Evolutionary conservation across 805 yeast species (phyloP), one percentile per base, ranked within the genome.

Genomic region (Candida nitratophila): DNA sequence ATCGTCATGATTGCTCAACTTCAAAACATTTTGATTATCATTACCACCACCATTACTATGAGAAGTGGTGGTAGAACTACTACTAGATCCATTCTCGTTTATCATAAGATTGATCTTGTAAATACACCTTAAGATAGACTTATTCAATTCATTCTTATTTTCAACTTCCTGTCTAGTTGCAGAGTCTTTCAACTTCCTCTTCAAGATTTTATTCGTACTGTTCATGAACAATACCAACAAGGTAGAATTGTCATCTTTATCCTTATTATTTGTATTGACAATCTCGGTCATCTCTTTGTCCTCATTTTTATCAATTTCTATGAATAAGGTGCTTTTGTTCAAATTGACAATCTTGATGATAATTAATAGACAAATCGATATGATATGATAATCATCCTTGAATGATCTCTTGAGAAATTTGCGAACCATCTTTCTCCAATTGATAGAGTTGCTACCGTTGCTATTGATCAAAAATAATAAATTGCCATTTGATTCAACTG

Each of bases 141-240:
- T 64, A 35, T 54, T 46, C 3, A 61, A 52, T 47, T 79, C 84
- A 45, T 74, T 71, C 43, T 70, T 70, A 46, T 71, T 73, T 52
- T 81, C 88, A 21, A 74, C 60, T 45, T 81, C 87, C 56, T 82
- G 86, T 43, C 81, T 74, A n/a, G 81, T 77, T 8, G 87, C 83
- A 43, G 73, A 79, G 22, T 75, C 80, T 47, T 76, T 71, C 43
- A 79, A 61, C 47, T 74, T 79, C 43, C 71, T 71, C 35, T 66
- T 67, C 43, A 76, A 51, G 22, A 73, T 64, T 40, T 68, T 70
- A 11, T 59, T 63, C 41, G 71, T 65, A n/a, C 71, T 61, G 4
- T 59, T 63, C 22, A 63, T 61, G 33, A 70, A 58, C 12, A 33
- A 40, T 3, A 42, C 50, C 42, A 63, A 36, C 6, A 53, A 36